Evolutionary conservation across 169 alveolate species (phyloP).

Genomic region (Eimeria falciformis): DNA sequence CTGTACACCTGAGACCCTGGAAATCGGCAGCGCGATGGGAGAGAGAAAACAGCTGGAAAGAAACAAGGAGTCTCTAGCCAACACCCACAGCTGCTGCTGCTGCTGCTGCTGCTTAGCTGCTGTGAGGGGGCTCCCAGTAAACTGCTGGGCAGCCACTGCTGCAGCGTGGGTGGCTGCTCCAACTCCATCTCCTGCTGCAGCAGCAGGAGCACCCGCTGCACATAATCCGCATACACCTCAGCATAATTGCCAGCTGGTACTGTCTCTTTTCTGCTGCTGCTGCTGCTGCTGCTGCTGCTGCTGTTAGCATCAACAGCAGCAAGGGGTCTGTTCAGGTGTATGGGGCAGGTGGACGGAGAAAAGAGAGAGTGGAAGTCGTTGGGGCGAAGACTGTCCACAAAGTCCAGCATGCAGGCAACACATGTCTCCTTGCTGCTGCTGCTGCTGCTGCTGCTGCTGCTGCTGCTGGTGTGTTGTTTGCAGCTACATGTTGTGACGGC

Average conservation of each 20-base stretch:
- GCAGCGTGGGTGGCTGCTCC: conserved; percentile 36
- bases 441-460: conserved; percentile 21
- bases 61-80: conserved; percentile 10
- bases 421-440: conserved; percentile 1
- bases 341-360: conserved; percentile 5
- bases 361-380: neutral
- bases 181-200: conserved; percentile 36
- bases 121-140: conserved; percentile 16
- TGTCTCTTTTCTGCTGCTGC: conserved; percentile 39
- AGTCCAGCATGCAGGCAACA: conserved; percentile 8
- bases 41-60: conserved; percentile 58
- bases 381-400: conserved; percentile 29
- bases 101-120: conserved; percentile 27
- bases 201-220: conserved; percentile 8
- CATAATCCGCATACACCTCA: conserved; percentile 7
- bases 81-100: conserved; percentile 23
- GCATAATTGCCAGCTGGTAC: neutral
- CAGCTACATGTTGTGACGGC: conserved; percentile 30
- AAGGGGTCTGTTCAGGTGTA: neutral
- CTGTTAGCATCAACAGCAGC: neutral
- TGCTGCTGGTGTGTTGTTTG: neutral
- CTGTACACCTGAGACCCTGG: conserved; percentile 39
- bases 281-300: conserved; percentile 17
- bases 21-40: conserved; percentile 20
- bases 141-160: conserved; percentile 57